Percentiles rank a stretch among this genome's conserved stretches.
Evolutionary conservation across 129 eudicot species (phyloP).

Genomic region (Chrysanthemum seticuspe): DNA sequence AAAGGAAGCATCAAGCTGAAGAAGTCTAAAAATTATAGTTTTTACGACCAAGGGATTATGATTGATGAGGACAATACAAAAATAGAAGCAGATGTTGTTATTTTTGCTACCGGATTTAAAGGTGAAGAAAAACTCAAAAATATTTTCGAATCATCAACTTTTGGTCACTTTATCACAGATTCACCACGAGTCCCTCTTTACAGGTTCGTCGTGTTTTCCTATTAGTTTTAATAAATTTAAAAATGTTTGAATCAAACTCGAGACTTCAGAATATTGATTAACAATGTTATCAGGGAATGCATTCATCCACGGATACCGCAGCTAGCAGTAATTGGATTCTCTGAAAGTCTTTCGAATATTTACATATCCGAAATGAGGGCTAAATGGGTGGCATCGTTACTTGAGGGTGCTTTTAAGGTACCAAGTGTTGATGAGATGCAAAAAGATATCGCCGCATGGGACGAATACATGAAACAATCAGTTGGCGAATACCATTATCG

Average conservation of each 20-base stretch:
- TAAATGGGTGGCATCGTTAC: constrained; percentile 55
- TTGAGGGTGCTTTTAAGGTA: constrained; percentile 51
- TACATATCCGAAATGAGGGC: constrained; percentile 59
- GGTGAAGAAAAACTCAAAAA: constrained; percentile 51
- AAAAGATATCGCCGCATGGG: constrained; percentile 57
- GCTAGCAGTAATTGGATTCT: constrained; percentile 63
- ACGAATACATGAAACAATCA: constrained; percentile 44
- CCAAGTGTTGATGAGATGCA: constrained; percentile 71
- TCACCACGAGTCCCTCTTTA: constrained; percentile 53
- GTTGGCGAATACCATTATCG: constrained; percentile 42
- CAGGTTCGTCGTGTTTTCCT: constrained; percentile 29
- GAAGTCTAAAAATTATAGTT: constrained; percentile 34
- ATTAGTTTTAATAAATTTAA: no score
- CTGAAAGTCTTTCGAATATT: constrained; percentile 55
- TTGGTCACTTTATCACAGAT: constrained; percentile 38
- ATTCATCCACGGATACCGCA: constrained; percentile 74
- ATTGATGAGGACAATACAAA: constrained; percentile 26
- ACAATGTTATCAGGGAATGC: constrained; percentile 42
- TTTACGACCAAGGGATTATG: constrained; percentile 53
- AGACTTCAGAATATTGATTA: no score
- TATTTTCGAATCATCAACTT: constrained; percentile 46
- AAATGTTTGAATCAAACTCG: no score
- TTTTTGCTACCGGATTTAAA: constrained; percentile 66
- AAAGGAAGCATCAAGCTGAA: constrained; percentile 53
- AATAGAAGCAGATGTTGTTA: constrained; percentile 49